phyloP scores from a whole-genome alignment of 2,329 filamentous ascomycete species.

The Colletotrichum camelliae region DNA sequence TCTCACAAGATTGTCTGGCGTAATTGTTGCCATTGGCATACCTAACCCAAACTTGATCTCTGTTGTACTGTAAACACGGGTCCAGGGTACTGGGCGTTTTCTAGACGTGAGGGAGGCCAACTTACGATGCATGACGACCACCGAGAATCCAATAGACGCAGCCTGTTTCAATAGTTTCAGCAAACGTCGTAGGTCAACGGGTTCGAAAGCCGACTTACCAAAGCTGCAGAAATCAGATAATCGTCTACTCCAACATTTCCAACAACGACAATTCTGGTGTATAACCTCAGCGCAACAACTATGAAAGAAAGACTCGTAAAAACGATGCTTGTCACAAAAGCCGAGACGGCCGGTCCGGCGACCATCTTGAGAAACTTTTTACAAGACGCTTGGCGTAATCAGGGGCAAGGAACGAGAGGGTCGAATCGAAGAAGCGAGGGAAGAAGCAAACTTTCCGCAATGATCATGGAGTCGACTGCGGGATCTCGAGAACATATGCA shows the following conservation, averaged over 20 bases:
- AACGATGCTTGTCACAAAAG: background rate
- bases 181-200: background rate
- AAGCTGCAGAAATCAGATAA: background rate
- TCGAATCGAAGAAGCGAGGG: background rate
- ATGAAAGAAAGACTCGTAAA: background rate
- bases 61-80: background rate
- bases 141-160: background rate
- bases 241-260: background rate
- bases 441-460: background rate
- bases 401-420: background rate
- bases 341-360: background rate
- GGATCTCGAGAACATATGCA: background rate
- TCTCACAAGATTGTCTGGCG: background rate
- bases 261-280: background rate
- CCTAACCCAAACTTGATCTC: background rate
- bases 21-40: background rate
- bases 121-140: background rate
- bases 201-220: conserved; percentile 17
- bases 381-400: background rate
- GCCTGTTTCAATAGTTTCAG: background rate
- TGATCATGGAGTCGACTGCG: background rate
- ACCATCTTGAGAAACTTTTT: background rate
- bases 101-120: background rate
- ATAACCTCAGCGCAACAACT: background rate
- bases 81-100: background rate